Evolutionary conservation across 2,329 filamentous ascomycete species (phyloP), one percentile per base, ranked within the genome.

Genomic region (Diaporthe citriasiana): DNA sequence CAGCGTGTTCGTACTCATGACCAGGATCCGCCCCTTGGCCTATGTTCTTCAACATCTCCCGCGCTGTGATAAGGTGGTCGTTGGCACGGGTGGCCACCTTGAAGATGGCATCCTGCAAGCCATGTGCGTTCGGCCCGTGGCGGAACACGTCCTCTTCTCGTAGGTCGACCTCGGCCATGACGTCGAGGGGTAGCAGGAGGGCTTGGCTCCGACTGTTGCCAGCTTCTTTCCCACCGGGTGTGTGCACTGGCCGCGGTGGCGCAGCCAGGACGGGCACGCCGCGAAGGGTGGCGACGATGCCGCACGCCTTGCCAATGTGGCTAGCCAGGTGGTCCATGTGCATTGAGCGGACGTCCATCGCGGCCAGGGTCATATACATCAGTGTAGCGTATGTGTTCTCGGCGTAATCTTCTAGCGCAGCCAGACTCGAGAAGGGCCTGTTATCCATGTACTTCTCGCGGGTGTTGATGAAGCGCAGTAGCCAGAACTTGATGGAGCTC

Each of bases 361-460:
- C 88, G 25, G 94, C 94, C 50, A 98, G 85, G 0, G 93, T 96
- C 76, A 97, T 89, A 82, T 99, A 99, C 83, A 97, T 91, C 57
- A 98, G 87, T 0, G 95, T 97, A 25, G 95, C 95, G 84, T 98
- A 98, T 1, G 97, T 98, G 78, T 95, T 95, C 83, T 99, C 97
- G 0, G 94, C 94, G 80, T 98, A 98, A 60, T 91, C 92, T 80
- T 99, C 97, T 69, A 98, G 85, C 0, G 91, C 89, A 2, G 90
- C 88, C 59, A 98, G 82, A 65, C 85, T 93, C 0, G 93, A 86
- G 79, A 95, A 98, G 0, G 96, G 95, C 30, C 93, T 90, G 81
- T 97, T 97, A 53, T 92, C 92, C 83, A 98, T 91, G 79, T 95
- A 91, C 79, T 93, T 92, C 83, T 97, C 94, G 70, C 97, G 89